Percentiles rank a stretch among this genome's conserved stretches.
Conservation (phyloP, 768 basidiomycete species). For the Pholiota microspora region DNA sequence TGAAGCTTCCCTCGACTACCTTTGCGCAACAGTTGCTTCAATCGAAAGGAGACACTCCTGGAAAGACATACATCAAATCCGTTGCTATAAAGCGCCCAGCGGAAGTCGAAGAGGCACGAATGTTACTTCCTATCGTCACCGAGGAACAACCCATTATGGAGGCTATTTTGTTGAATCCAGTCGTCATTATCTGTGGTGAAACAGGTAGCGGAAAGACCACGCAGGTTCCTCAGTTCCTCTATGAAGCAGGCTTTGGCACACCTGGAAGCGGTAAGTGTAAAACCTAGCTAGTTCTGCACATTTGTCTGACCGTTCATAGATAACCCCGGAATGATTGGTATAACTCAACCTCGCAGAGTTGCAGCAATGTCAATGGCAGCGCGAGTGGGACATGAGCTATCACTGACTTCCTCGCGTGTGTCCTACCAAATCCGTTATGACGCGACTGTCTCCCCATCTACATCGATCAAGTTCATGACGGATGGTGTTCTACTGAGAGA, state of each 20-base stretch:
- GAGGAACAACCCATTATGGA: constrained; percentile 97
- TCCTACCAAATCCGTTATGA: constrained; percentile 99
- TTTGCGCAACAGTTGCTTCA: constrained; percentile 51
- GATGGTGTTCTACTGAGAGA: constrained; percentile 96
- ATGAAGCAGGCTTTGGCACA: constrained; percentile 91
- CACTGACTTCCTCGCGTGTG: constrained; percentile 74
- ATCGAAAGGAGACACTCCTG: constrained; percentile 13
- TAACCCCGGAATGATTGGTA: constrained; percentile 96
- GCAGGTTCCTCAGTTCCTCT: constrained; percentile 97
- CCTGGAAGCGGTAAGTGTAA: constrained; percentile 65
- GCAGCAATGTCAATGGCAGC: constrained; percentile 96
- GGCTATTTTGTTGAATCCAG: constrained; percentile 79
- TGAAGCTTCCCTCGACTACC: constrained; percentile 64
- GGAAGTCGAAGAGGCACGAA: constrained; percentile 73
- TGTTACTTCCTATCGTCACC: constrained; percentile 83
- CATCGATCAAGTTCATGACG: constrained; percentile 99
- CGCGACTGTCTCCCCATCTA: constrained; percentile 84
- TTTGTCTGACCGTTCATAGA: constrained; percentile 44
- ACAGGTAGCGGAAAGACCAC: constrained; percentile 99
- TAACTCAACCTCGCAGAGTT: constrained; percentile 96
- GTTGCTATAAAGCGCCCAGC: constrained; percentile 59
- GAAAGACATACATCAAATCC: constrained; percentile 33
- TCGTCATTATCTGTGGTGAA: constrained; percentile 86
- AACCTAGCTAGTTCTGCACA: background rate
- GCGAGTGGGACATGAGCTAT: constrained; percentile 92